Base-by-base conservation (phyloP, 2,329 filamentous ascomycete species). In the Penicillium sp. region DNA sequence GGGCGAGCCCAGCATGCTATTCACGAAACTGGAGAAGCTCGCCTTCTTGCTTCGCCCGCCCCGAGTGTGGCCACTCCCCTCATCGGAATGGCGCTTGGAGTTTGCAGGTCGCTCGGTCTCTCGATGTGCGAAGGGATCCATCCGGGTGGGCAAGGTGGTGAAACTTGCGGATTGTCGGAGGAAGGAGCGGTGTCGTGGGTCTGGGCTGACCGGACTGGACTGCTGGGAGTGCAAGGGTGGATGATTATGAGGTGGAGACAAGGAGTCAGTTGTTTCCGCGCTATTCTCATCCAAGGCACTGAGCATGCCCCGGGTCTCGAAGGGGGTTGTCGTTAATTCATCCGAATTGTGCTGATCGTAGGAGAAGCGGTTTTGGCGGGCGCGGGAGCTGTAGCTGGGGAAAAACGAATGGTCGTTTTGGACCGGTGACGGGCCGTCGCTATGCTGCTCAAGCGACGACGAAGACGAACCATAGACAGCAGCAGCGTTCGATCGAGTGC, bases 1-100 rank as follows among this genome's bases (percentile, higher is more conserved):
- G 76, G 91, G 92, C 35, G 92, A 93, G 64, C 91, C 90, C 58
- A 96, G 87, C 71, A 88, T 80, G 72, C 88, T 93, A 74, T 88
- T 93, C 81, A 96, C 88, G 69, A 96, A 92, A 65, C 88, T 91
- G 16, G 91, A 92, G 72, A 96, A 92, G 57, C 91, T 92, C 51
- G 90, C 90, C 80, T 96, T 96, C 80, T 96, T 96, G 60, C 71
- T 75, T 69, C 52, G 49, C 29, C 91, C 85, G 60, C 88, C 76
- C 60, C 88, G 89, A 44, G 82, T 76, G 29, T 31, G 55, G 50
- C 85, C 54, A 54, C 55, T 58, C 48, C 67, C 81, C 76, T 96
- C 91, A 75, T 95, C 91, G 16, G 91, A 95, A 72, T 88, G 89
- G 64, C 91, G 82, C 77, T 95, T 92, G 42, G 86, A 81, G 61